Evolutionary conservation across 441 rosid genomes (phyloP).

Genomic region (Breynia disticha): DNA sequence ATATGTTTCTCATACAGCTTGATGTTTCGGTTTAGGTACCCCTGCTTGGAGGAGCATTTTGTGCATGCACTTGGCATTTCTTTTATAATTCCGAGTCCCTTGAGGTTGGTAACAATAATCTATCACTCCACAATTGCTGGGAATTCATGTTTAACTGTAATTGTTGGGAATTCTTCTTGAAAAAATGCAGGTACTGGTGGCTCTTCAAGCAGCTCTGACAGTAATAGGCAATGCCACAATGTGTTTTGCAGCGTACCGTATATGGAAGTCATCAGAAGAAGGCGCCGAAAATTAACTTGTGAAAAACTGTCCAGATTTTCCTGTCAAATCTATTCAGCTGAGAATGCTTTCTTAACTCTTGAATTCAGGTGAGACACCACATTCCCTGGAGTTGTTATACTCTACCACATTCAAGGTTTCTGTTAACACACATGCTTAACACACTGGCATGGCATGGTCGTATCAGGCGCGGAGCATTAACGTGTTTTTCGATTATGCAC

Average conservation of each 20-base stretch:
- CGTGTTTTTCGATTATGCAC: no score
- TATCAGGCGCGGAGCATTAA: no score
- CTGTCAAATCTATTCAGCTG: not conserved
- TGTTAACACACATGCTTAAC: no score
- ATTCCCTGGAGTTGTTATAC: no score
- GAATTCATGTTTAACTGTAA: not conserved
- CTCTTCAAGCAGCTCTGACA: constrained; percentile 77
- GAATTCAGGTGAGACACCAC: no score
- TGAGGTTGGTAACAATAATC: constrained; percentile 41
- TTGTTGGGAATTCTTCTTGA: not conserved
- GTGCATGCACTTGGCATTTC: constrained; percentile 98
- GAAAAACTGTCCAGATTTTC: constrained; percentile 12
- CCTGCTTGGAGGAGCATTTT: constrained; percentile 88
- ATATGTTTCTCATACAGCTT: no score
- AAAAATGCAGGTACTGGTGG: constrained; percentile 53
- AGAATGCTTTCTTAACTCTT: no score
- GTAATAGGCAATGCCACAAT: constrained; percentile 68
- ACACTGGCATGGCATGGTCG: no score
- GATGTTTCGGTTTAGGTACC: constrained; percentile 51
- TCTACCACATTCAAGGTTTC: no score
- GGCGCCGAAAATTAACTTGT: constrained; percentile 32
- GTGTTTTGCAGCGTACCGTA: constrained; percentile 75
- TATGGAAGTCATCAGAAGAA: constrained; percentile 42
- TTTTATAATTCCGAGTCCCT: constrained; percentile 82
- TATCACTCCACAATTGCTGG: not conserved